A percentile compares a stretch with the other conserved stretches of the same genome.
Evolutionary conservation across 2,329 filamentous ascomycete genomes (phyloP).

Genomic region (Sphaceloma murrayae): DNA sequence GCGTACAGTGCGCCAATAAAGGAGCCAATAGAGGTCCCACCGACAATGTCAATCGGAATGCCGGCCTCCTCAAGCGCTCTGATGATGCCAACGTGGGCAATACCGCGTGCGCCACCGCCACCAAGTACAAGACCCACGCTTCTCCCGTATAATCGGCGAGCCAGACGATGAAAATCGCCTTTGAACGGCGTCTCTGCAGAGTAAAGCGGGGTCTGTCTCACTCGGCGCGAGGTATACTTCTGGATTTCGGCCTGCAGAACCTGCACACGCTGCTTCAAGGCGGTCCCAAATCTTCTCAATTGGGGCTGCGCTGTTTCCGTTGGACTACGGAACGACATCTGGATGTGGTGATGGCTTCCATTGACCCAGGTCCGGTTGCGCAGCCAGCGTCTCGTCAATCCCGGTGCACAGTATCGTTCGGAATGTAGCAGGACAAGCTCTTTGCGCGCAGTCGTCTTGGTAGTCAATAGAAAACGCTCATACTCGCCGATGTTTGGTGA

Average conservation of each 20-base stretch:
- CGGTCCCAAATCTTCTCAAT: constrained; percentile 69
- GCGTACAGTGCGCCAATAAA: constrained; percentile 95
- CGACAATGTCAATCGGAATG: constrained; percentile 89
- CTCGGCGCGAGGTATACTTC: constrained; percentile 89
- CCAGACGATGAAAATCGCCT: constrained; percentile 89
- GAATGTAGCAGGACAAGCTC: constrained; percentile 81
- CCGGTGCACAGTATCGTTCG: constrained; percentile 77
- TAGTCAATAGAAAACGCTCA: constrained; percentile 88
- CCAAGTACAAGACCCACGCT: constrained; percentile 90
- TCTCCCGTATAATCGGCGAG: constrained; percentile 81
- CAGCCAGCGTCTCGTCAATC: constrained; percentile 80
- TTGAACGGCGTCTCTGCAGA: constrained; percentile 89
- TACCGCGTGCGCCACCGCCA: constrained; percentile 83
- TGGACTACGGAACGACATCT: constrained; percentile 78
- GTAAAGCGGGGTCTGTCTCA: constrained; percentile 82
- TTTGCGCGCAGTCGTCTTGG: constrained; percentile 93
- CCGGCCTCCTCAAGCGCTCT: constrained; percentile 91
- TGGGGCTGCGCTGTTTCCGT: constrained; percentile 67
- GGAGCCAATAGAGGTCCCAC: constrained; percentile 90
- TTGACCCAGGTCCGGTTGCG: constrained; percentile 92
- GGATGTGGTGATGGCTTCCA: constrained; percentile 91
- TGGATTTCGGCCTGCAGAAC: constrained; percentile 94
- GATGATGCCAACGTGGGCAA: constrained; percentile 89
- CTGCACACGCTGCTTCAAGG: constrained; percentile 85
- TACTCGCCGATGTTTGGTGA: constrained; percentile 91